Evolutionary conservation across 2,329 filamentous ascomycete species (phyloP).

Genomic region (Exophiala oligosperma): DNA sequence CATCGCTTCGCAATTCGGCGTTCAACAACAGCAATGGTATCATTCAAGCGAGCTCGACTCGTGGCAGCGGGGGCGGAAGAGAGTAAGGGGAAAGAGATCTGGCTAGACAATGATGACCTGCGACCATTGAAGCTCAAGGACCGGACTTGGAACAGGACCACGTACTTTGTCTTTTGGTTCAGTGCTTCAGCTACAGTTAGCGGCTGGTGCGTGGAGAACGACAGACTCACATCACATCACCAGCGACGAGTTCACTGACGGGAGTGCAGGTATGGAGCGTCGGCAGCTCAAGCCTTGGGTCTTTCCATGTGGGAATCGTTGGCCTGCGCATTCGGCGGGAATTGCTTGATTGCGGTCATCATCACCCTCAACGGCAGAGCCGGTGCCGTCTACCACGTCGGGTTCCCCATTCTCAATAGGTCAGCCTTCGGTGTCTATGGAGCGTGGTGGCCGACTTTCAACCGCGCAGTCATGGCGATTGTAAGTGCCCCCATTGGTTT

Average conservation of each 20-base stretch:
- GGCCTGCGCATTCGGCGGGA: conserved; percentile 43
- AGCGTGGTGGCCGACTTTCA: conserved; percentile 43
- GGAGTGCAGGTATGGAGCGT: conserved; percentile 42
- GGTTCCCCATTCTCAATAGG: conserved; percentile 45
- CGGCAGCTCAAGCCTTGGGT: conserved; percentile 44
- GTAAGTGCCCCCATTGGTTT: conserved; percentile 28
- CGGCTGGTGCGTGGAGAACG: conserved; percentile 2
- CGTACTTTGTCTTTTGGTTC: conserved; percentile 46
- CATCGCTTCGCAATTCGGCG: too few species aligned
- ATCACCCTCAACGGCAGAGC: conserved; percentile 46
- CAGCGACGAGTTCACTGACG: conserved; percentile 22
- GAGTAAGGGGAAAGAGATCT: conserved; percentile 33
- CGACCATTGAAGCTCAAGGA: conserved; percentile 40
- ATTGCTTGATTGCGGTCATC: conserved; percentile 40
- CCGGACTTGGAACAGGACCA: conserved; percentile 43
- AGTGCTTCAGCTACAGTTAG: conserved; percentile 32
- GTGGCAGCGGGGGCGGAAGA: conserved; percentile 28
- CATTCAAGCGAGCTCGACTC: not conserved
- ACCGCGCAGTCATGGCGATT: conserved; percentile 46
- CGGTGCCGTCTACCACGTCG: conserved; percentile 47
- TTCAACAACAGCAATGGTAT: not conserved
- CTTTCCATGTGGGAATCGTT: conserved; percentile 53
- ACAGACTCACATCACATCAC: conserved; percentile 30
- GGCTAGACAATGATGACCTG: conserved; percentile 45
- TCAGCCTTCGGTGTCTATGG: conserved; percentile 48